These are phyloP conservation scores for Sporodiniella umbellata DNA, from an alignment of 371 early-diverging fungal species.

Conservation along the genomic window DNA sequence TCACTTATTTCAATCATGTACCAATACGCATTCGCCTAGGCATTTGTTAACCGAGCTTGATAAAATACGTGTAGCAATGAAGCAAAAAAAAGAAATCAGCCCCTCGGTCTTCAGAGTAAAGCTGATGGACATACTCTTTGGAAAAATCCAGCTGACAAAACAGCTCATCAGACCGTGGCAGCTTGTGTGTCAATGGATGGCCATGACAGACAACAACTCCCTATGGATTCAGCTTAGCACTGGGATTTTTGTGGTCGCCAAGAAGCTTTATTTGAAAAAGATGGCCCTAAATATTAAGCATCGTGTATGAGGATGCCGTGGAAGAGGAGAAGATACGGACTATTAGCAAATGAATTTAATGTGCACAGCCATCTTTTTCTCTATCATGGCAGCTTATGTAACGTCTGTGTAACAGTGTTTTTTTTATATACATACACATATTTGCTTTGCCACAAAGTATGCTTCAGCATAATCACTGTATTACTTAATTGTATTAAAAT, in stretches of 20 bases:
- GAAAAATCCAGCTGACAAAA: constrained; percentile 30
- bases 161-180: constrained; percentile 26
- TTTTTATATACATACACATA: too few relatives aligned
- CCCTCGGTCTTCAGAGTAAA: constrained; percentile 12
- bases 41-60: constrained; percentile 21
- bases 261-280: background rate
- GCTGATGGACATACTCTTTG: constrained; percentile 29
- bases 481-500: background rate
- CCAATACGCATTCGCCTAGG: background rate
- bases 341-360: background rate
- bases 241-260: background rate
- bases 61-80: constrained; percentile 9
- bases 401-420: background rate
- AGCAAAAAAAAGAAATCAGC: constrained; percentile 3
- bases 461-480: background rate
- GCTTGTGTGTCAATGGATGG: constrained; percentile 33
- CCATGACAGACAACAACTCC: background rate
- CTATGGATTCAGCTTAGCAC: background rate
- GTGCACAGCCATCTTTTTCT: constrained; percentile 1
- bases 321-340: background rate
- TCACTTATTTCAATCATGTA: constrained; percentile 6
- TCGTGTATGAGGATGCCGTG: background rate
- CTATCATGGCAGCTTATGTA: background rate
- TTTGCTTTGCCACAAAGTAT: constrained; percentile 1
- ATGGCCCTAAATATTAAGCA: background rate